Base-by-base conservation (phyloP, 148 eudicot species). In the Spergularia marina region DNA sequence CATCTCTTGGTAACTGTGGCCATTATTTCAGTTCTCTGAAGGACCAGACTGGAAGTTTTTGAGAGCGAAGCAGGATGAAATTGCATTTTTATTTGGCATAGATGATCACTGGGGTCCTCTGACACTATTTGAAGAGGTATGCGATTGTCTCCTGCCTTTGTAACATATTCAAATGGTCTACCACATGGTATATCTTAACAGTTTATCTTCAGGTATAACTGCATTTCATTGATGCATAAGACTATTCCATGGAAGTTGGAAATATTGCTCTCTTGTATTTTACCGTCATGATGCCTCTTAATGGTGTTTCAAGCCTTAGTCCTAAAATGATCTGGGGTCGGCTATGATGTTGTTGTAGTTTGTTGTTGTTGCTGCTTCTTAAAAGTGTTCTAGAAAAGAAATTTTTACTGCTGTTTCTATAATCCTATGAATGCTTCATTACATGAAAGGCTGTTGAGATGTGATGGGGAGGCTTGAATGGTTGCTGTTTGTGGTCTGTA, bases 81-180 rank as follows among this genome's bases (percentile, higher is more conserved):
- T 91, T 18, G 89, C 97, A 58, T 88, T 93, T 83, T 77, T 91
- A 55, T 93, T 91, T 60, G 97, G 94, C 40, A 54, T 44, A 52
- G 91, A 91, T 68, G 98, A 93, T 81, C 98, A 93, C 68, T 93
- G 98, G 98, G 97, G 91, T 83, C 94, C 98, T 66, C 68, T 91
- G 76, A 80, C 90, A 73, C 67, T 93, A 74, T 83, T 74, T 80
- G 94, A 93, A 81, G 91, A 93, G 96, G 98, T 91, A 81, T 64
- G 69, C 30, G 40, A 66, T 54, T 30, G 16, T 56, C 34, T 54
- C 65, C 21, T 16, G 47, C 20, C 56, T 12, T 44, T 63, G 44
- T 69, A 49, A 60, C 41, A 61, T n/a, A 55, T 39, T 66, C 15
- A 65, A 34, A 23, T 56, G 8, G 20, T 62, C 10, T 66, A 21